Evolutionary conservation across 331 rosid species (phyloP), one percentile per base, ranked within the genome.

Genomic region (Acacia pycnantha): DNA sequence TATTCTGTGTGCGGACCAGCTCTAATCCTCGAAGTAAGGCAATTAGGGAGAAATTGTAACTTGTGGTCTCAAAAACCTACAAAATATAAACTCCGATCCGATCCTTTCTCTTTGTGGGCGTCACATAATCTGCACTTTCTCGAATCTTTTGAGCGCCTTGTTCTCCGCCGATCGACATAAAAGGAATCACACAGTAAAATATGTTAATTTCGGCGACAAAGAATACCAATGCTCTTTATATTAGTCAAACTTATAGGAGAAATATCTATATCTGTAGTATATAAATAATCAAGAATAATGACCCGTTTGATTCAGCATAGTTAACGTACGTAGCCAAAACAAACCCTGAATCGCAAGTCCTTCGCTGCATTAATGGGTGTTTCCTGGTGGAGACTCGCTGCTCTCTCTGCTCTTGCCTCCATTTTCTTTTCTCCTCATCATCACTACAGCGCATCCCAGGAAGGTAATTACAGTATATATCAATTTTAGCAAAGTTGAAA

Each of bases 381-480:
- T 79, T 85, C 26, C 79, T 78, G 82, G 71, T 86, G 89, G 88
- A 87, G 80, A 68, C 75, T 90, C 43, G 11, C 24, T 70, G 19
- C 87, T 70, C 77, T 62, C 48, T 44, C 83, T 62, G 79, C 81
- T 66, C 79, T 62, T 59, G 50, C 83, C 50, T 76, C 78, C 54
- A 43, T 90, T 77, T 67, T 90, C 53, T 74, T 89, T 82, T 82
- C 85, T 58, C 88, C 82, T 77, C 61, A 80, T 77, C 61, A 79
- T 58, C 81, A 53, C 61, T 88, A n/a, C n/a, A n/a, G 84, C 72
- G n/a, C 54, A 3, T 81, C 92, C 46, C 78, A 84, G 31, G 74
- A 41, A 82, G 93, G 93, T 92, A 79, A 6, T 2, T 35, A 1
- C 33, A 33, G 3, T 29, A 35, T 65, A 19, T 8, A n/a, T 56